Evolutionary conservation across 2,329 filamentous ascomycete genomes (phyloP), one percentile per base, ranked within the genome.

Genomic region (Cyphellophora europaea): DNA sequence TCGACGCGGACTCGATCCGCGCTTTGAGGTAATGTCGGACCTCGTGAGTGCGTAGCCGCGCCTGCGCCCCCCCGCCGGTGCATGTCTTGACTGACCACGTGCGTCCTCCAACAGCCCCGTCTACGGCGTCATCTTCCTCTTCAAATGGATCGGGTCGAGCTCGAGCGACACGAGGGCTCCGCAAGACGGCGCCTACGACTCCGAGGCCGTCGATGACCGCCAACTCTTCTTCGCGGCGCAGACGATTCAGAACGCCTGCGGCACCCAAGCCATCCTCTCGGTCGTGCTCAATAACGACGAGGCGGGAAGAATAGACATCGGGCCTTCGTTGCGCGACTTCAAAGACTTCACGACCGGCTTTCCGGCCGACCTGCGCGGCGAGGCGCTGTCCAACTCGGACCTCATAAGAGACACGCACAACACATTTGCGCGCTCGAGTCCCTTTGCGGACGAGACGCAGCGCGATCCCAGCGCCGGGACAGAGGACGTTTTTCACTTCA

Each of bases 201-300:
- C 77, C 49, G 70, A 68, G 11, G 85, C 86, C 11, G 68, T 82
- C 12, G 78, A 86, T 43, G 70, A 73, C 44, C 50, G 56, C 42
- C 40, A 35, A 16, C 36, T 47, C 4, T 98, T 94, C 71, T 98
- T 98, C 62, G 91, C 91, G 3, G 79, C 81, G 18, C 91, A 98
- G 66, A 96, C 89, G 3, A 98, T 98, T 57, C 89, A 96, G 62
- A 98, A 98, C 61, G 91, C 91, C 5, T 98, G 91, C 63, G 91
- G 88, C 29, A 98, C 91, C 11, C 91, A 98, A 60, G 91, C 91
- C 3, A 75, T 98, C 30, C 74, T 98, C 27, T 91, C 83, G 35
- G 84, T 96, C 36, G 72, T 96, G 19, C 68, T 98, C 48, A 98
- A 98, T 66, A 82, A 93, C 59, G 72, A 74, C 30, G 69, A 63